phyloP scores from a whole-genome alignment of 805 yeast species.

The Nakazawaea anatomiae region DNA sequence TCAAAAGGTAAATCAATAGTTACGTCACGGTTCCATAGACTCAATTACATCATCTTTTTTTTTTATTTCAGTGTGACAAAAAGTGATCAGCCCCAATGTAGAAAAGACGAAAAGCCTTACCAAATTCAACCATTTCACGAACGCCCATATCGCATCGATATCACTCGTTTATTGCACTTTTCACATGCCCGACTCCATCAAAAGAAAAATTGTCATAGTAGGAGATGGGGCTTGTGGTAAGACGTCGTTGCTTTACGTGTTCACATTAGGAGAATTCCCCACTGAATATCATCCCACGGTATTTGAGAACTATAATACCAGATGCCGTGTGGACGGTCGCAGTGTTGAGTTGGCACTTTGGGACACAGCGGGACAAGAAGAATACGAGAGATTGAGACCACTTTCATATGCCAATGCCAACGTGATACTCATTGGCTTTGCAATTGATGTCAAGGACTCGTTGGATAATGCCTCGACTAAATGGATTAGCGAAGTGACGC shows the following conservation, averaged over 20 bases:
- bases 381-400: constrained; percentile 85
- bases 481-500: constrained; percentile 81
- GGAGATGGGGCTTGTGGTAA: constrained; percentile 97
- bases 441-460: constrained; percentile 80
- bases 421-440: constrained; percentile 79
- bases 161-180: not conserved
- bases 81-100: not conserved
- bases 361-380: constrained; percentile 98
- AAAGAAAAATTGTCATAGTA: constrained; percentile 79
- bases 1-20: too few relatives aligned
- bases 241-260: constrained; percentile 84
- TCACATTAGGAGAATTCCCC: constrained; percentile 90
- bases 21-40: too few relatives aligned
- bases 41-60: too few relatives aligned
- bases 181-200: constrained; percentile 23
- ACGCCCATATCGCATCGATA: too few relatives aligned
- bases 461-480: constrained; percentile 75
- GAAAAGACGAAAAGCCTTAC: not conserved
- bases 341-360: constrained; percentile 83
- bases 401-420: constrained; percentile 84
- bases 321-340: constrained; percentile 90
- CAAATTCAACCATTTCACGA: not conserved
- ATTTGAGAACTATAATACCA: constrained; percentile 90
- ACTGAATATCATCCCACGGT: constrained; percentile 92
- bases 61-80: too few relatives aligned